phyloP scores from a whole-genome alignment of 1,139 yeast genomes.

The Saccharomycopsis phalli region DNA sequence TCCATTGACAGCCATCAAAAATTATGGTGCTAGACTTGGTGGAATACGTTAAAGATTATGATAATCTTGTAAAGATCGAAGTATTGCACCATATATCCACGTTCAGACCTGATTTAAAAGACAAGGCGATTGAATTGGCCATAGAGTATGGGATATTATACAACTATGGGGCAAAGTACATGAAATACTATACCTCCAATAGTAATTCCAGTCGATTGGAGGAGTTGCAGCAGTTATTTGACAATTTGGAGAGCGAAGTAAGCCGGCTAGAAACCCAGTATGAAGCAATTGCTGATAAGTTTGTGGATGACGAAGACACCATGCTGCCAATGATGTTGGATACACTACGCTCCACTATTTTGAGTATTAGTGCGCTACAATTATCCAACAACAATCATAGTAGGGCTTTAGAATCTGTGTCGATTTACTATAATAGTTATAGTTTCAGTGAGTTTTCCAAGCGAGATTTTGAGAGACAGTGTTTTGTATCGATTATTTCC shows the following conservation, averaged over 20 bases:
- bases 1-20: no score
- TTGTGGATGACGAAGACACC: background rate
- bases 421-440: slow-evolving; percentile 1
- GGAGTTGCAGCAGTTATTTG: background rate
- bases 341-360: slow-evolving; percentile 5
- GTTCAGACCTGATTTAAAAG: slow-evolving; percentile 15
- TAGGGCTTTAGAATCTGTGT: slow-evolving; percentile 1
- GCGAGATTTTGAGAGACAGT: slow-evolving; percentile 12
- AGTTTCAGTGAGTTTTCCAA: background rate
- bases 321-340: no score
- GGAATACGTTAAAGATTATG: background rate
- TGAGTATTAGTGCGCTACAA: slow-evolving; percentile 4
- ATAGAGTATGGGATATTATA: slow-evolving; percentile 17
- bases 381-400: slow-evolving; percentile 7
- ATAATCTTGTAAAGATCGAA: slow-evolving; percentile 14
- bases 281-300: background rate
- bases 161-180: slow-evolving; percentile 1
- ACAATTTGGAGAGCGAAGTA: background rate
- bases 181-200: background rate
- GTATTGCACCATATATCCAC: slow-evolving; percentile 21
- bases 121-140: slow-evolving; percentile 13
- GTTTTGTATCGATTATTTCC: slow-evolving; percentile 6
- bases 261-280: background rate
- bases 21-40: slow-evolving; percentile 4
- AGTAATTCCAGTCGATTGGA: background rate